Base-by-base conservation (phyloP, 1,284 basidiomycete species). In the Pholiota adiposa region DNA sequence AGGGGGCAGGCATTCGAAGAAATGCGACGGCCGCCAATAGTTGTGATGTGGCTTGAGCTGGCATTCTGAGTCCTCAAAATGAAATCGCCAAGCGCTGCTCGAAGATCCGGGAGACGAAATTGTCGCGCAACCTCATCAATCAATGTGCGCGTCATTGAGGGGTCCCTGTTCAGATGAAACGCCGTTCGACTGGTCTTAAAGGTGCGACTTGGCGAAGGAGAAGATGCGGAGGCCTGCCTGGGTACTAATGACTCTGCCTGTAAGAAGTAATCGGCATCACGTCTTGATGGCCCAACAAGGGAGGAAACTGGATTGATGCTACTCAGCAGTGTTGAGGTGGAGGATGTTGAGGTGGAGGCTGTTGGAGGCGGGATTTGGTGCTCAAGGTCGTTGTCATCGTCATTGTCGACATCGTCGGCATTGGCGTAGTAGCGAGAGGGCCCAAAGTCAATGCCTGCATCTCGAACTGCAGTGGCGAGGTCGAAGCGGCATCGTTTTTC, bases 401-500 rank as follows among this genome's bases (percentile, higher is more conserved):
- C 55, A 23, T 31, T 36, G 8, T 7, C 34, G 44, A 33, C 36
- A 51, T 52, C 38, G 14, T 25, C 21, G 6, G 16, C 27, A n/a
- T 50, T 5, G 21, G 55, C 33, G 49, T 11, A 18, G 27, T 4
- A 31, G 18, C n/a, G n/a, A n/a, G 19, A 21, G 36, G 29, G 36
- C 31, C 52, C 19, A 25, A 62, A 58, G 11, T 62, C 43, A 29
- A 67, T 27, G 14, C 59, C 51, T 4, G 65, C 27, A 0, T 65
- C 63, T 18, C 43, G 44, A 8, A 73, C 63, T 2, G 65, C 43
- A 9, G 67, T 70, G 4, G 65, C 61, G 23, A 71, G 59, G 50
- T 71, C 52, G 50, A 73, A 72, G 2, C 21, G 31, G 9, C 58
- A 29, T 25, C 64, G 67, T 56, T 72, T 74, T 9, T 72, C 68